phyloP scores from a whole-genome alignment of 495 filamentous ascomycete genomes.

The Penicillium pancosmium region DNA sequence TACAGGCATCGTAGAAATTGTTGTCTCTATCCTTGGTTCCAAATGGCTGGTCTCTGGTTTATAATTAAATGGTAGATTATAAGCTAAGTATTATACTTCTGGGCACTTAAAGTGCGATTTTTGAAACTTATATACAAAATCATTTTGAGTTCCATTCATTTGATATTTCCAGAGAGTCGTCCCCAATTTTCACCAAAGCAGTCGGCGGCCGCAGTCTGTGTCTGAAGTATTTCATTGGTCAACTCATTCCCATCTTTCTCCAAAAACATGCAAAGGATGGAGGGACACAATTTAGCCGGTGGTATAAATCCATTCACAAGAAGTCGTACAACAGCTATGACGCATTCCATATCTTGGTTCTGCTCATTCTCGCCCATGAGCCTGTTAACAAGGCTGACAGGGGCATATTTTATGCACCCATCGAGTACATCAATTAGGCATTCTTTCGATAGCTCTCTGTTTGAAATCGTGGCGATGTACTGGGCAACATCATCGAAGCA shows the following conservation, averaged over 20 bases:
- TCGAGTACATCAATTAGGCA: neutral
- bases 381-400: neutral
- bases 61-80: too few relatives aligned
- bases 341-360: constrained; percentile 22
- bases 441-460: constrained; percentile 3
- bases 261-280: neutral
- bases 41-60: too few relatives aligned
- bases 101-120: too few relatives aligned
- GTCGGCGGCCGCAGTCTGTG: neutral
- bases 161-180: neutral
- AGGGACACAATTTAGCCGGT: neutral
- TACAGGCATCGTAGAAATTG: too few relatives aligned
- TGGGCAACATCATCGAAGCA: neutral
- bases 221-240: neutral
- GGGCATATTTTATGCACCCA: neutral
- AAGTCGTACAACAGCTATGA: neutral
- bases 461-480: neutral
- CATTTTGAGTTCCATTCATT: too few relatives aligned
- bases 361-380: neutral
- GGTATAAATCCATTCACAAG: neutral
- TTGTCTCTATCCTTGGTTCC: too few relatives aligned
- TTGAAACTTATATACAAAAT: too few relatives aligned
- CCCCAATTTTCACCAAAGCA: neutral
- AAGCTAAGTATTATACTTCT: too few relatives aligned
- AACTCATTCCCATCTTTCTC: neutral